Conservation (phyloP, 192 early-diverging fungal genomes). For the Oehlia diaphana region DNA sequence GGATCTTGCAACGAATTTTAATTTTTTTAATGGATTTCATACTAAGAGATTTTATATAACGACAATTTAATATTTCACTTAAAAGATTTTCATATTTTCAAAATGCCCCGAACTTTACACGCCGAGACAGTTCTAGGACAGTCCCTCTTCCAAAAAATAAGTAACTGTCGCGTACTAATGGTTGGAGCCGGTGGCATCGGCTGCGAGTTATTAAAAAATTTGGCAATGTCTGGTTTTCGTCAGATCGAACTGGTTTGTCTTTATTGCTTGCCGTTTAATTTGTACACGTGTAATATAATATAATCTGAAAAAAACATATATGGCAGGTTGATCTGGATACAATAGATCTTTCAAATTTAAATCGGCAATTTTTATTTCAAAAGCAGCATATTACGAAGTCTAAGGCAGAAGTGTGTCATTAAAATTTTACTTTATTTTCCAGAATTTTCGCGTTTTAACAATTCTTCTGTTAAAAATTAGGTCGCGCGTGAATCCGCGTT, state of each 20-base stretch:
- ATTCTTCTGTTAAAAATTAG: slow-evolving; percentile 31
- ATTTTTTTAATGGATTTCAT: too few relatives aligned
- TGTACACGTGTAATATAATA: neutral
- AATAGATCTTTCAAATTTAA: slow-evolving; percentile 97
- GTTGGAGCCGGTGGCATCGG: slow-evolving; percentile 95
- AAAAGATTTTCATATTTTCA: neutral
- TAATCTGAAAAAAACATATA: neutral
- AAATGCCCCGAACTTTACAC: neutral
- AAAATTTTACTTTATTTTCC: neutral
- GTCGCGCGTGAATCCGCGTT: slow-evolving; percentile 83
- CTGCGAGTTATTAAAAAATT: slow-evolving; percentile 96
- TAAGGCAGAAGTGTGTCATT: slow-evolving; percentile 74
- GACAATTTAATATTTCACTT: too few relatives aligned
- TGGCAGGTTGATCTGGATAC: slow-evolving; percentile 95
- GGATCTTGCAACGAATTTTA: too few relatives aligned
- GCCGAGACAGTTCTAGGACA: neutral
- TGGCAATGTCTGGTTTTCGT: slow-evolving; percentile 85
- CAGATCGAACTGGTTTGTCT: slow-evolving; percentile 72
- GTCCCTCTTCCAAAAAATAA: slow-evolving; percentile 28
- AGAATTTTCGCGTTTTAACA: neutral
- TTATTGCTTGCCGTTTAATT: neutral
- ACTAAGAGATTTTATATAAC: too few relatives aligned
- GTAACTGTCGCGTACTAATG: slow-evolving; percentile 53
- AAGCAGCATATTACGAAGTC: slow-evolving; percentile 88
- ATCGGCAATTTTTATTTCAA: slow-evolving; percentile 99